A percentile compares a stretch with the other conserved stretches of the same genome.
Conservation (phyloP, 192 early-diverging fungal species). For the Linderina pennispora region DNA sequence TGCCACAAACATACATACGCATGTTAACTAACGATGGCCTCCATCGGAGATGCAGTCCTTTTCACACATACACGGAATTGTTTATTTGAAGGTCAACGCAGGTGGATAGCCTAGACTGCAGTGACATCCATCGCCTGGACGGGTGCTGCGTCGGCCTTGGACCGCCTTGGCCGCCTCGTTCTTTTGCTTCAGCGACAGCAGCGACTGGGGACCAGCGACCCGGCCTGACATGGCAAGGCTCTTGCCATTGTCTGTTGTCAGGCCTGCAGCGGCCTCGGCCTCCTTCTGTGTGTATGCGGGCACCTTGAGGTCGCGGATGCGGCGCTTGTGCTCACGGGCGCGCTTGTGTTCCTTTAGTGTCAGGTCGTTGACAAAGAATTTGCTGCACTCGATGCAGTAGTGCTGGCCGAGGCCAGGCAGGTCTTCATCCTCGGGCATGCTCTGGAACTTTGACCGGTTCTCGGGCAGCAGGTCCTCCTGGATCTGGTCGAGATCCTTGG, state of each 20-base stretch:
- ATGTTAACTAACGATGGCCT: no score
- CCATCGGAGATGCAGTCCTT: no score
- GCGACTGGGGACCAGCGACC: conserved; percentile 18
- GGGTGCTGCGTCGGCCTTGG: no score
- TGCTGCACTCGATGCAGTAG: conserved; percentile 81
- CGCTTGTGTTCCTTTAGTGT: conserved; percentile 61
- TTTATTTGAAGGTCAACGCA: no score
- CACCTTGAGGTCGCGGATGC: conserved; percentile 72
- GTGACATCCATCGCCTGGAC: no score
- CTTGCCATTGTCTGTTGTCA: conserved; percentile 52
- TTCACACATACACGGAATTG: no score
- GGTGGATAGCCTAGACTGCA: no score
- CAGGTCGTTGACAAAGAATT: conserved; percentile 64
- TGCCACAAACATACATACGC: no score
- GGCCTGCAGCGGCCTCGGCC: conserved; percentile 64
- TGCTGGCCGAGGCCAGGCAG: conserved; percentile 86
- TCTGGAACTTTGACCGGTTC: conserved; percentile 56
- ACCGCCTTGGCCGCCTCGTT: conserved; percentile 19
- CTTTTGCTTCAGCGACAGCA: conserved; percentile 24
- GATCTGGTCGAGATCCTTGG: conserved; percentile 94
- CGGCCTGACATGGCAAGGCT: conserved; percentile 10
- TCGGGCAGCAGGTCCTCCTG: conserved; percentile 80
- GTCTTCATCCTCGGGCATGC: conserved; percentile 67
- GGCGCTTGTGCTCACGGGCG: conserved; percentile 81
- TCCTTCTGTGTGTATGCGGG: conserved; percentile 88